Evolutionary conservation across 2,329 filamentous ascomycete species (phyloP), one percentile per base, ranked within the genome.

Genomic region (Ceratocystis alfenasii): DNA sequence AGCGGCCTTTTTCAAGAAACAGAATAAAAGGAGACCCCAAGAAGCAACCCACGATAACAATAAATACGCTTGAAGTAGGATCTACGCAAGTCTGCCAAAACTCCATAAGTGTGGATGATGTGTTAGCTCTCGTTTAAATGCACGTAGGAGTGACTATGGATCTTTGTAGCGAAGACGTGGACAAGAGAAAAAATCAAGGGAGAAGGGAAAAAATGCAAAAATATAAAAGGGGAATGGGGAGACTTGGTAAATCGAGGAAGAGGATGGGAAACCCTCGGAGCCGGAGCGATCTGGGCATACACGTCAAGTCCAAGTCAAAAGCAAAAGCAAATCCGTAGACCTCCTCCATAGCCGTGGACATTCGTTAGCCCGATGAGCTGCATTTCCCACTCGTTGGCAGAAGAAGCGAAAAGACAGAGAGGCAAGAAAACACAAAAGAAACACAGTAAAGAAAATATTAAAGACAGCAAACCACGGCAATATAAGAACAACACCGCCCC

Each of bases 61-160:
- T n/a, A 59, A 15, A 59, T n/a, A 33, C 55, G n/a, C 33, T 28
- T 36, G 55, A 17, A 33, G 55, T 2, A 36, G 17, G 25, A 53
- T 25, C 20, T 62, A 46, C 60, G n/a, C 20, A 48, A 15, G 46
- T 30, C 60, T 62, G 36, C 15, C 28, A 59, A 33, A 59, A 36
- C 33, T 59, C 28, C 15, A n/a, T 15, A 33, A n/a, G 55, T n/a
- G 25, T 59, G 30, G 55, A 36, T 59, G 55, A 59, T 59, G 55
- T 59, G 55, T 59, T 41, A 36, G 55, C 55, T 36, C 55, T 59
- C 55, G 55, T 59, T 59, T 59, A 25, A n/a, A 59, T 59, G 55
- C 55, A 59, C 3, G 55, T n/a, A 25, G 55, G 25, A 25, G 33
- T 28, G 55, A 30, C 10, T 53, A 53, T 53, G 48, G 48, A 10